Evolutionary conservation across 2,329 filamentous ascomycete species (phyloP), one percentile per base, ranked within the genome.

Genomic region (Aspergillus latus): DNA sequence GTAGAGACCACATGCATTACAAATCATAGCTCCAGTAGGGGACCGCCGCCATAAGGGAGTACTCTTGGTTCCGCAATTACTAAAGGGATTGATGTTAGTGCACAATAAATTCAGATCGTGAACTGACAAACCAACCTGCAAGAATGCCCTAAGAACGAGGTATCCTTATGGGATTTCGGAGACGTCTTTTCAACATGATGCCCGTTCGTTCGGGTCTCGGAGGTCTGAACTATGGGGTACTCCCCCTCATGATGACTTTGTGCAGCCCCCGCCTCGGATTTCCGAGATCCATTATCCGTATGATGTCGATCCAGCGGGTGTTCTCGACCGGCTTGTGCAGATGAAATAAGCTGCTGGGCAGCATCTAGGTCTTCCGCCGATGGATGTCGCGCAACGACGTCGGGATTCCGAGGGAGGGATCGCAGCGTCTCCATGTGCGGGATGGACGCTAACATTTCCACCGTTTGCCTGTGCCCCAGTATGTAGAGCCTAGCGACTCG

Each of bases 1-100:
- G 73, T 99, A 99, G 13, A 99, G 82, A 42, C 94, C 94, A 69
- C 94, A 99, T 5, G 94, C 94, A 75, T 99, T 99, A 77, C 94
- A 99, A 58, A 99, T 97, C 29, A 92, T 97, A 53, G 91, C 89
- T 30, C 94, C 94, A 66, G 92, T 87, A 0, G 93, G 93, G 13
- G 93, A 96, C 68, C 94, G 85, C 70, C 94, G 86, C 94, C 94
- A 99, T 37, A 99, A 77, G 26, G 94, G 94, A 47, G 94, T 99
- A 72, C 89, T 87, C 51, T 92, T 97, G 13, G 94, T 97, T 56
- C 88, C 88, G 72, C 94, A 99, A 75, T 99, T 99, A 72, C 94
- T 99, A 56, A 42, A 26, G 21, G 29, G 16, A 43, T 28, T 11
- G 21, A 36, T 28, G 40, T 60, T 40, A 60, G 55, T 30, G 39